phyloP scores from a whole-genome alignment of 2,329 filamentous ascomycete species.

The Rutstroemia sydowiana region DNA sequence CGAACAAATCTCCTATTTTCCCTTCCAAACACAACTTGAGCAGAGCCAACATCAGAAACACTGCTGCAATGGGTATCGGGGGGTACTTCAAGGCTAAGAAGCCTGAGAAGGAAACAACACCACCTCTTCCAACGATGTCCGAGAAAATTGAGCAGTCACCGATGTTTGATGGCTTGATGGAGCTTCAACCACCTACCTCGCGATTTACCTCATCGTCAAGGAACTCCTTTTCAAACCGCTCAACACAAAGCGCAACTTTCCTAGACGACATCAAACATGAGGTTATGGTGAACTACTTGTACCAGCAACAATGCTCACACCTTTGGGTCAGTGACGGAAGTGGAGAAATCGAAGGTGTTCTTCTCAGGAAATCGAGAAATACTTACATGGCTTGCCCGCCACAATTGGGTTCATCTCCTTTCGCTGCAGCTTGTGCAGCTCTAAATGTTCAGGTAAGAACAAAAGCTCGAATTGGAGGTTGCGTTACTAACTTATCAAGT shows the following conservation, averaged over 20 bases:
- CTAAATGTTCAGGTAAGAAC: slow-evolving; percentile 61
- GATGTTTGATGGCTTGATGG: slow-evolving; percentile 36
- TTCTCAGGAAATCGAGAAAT: slow-evolving; percentile 60
- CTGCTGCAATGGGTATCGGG: slow-evolving; percentile 48
- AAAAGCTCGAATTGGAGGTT: neutral
- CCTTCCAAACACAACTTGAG: neutral
- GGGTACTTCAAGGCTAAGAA: slow-evolving; percentile 55
- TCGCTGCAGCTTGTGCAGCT: slow-evolving; percentile 57
- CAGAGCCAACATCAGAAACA: slow-evolving; percentile 13
- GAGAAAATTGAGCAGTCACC: slow-evolving; percentile 33
- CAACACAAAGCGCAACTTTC: slow-evolving; percentile 45
- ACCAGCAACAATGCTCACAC: slow-evolving; percentile 69
- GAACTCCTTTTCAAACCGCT: slow-evolving; percentile 42
- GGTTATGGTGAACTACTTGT: slow-evolving; percentile 77
- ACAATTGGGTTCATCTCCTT: slow-evolving; percentile 51
- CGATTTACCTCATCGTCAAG: slow-evolving; percentile 45
- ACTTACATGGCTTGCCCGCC: slow-evolving; percentile 69
- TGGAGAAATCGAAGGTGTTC: slow-evolving; percentile 63
- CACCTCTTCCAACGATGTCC: slow-evolving; percentile 35
- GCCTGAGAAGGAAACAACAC: slow-evolving; percentile 26
- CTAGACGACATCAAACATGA: slow-evolving; percentile 71
- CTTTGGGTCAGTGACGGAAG: slow-evolving; percentile 67
- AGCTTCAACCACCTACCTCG: slow-evolving; percentile 42
- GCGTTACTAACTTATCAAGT: slow-evolving; percentile 37
- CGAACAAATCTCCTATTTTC: neutral